These are phyloP conservation scores for Magnusiomyces suaveolens DNA, from an alignment of 1,139 yeast genomes.

Conservation along the genomic window DNA sequence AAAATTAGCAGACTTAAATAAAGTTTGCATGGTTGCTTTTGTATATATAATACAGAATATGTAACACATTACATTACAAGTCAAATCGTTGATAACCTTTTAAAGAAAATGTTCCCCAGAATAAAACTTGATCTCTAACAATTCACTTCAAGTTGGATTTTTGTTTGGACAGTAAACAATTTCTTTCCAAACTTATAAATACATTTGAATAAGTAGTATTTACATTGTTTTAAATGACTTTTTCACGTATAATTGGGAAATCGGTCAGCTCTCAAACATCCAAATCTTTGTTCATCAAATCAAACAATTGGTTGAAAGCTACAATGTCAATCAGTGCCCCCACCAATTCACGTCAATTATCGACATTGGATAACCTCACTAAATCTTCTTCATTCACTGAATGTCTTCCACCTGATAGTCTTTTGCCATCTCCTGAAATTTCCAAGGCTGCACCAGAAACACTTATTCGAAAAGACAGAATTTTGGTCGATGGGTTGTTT, in stretches of 20 bases:
- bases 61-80: no score
- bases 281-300: neutral
- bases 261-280: neutral
- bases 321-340: neutral
- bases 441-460: conserved; percentile 39
- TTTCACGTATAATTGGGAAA: neutral
- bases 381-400: conserved; percentile 45
- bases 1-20: neutral
- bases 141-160: no score
- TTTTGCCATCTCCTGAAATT: conserved; percentile 42
- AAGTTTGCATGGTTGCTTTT: neutral
- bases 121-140: no score
- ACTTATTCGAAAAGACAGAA: conserved; percentile 52
- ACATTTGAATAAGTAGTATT: no score
- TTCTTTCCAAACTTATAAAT: neutral
- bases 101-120: no score
- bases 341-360: conserved; percentile 2
- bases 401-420: conserved; percentile 48
- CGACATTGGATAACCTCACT: conserved; percentile 15
- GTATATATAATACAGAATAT: neutral
- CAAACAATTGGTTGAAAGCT: neutral
- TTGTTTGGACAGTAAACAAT: no score
- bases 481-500: conserved; percentile 58
- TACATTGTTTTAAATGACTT: neutral
- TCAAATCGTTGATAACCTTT: no score